Evolutionary conservation across 2,329 filamentous ascomycete genomes (phyloP), one percentile per base, ranked within the genome.

Genomic region (Pezicula carpinea): DNA sequence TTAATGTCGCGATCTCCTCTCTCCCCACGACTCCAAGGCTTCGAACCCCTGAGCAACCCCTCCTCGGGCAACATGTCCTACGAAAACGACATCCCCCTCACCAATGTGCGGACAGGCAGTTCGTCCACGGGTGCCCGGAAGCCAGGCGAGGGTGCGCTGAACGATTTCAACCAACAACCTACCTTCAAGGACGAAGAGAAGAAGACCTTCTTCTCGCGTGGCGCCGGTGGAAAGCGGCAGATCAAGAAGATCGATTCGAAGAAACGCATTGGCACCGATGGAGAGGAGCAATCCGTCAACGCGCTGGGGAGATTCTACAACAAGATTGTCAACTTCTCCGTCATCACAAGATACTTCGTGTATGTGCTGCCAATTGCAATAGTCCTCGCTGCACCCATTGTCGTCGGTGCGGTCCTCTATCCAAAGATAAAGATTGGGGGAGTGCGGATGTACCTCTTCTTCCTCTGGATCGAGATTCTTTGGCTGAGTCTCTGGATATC

Each of bases 401-500:
- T 85, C 43, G 68, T 85, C 17, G 62, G 41, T 33, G 57, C 56
- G 1, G 44, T 53, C 6, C 22, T 56, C 13, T 47, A 59, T 21
- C 59, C 39, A 49, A 23, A 62, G 56, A 17, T 56, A 53, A 36
- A 55, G 39, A 32, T 56, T 57, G 11, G 46, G 1, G 75, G 74
- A 1, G 73, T 78, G 7, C 69, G 73, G 4, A 70, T 85, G 8
- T 79, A 83, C 58, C 65, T 75, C 41, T 71, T 88, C 40, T 86
- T 86, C 57, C 68, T 84, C 40, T 86, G 83, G 84, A 75, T 87
- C 55, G 79, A 86, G 59, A 72, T 84, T 43, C 73, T 83, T 31
- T 88, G 84, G 84, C 66, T 83, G 33, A 73, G 76, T 7, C 72
- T 87, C 10, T 88, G 84, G 84, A 69, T 73, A 15, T 81, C 77